Evolutionary conservation across 768 basidiomycete genomes (phyloP).

Genomic region (Boletellus ananiceps): DNA sequence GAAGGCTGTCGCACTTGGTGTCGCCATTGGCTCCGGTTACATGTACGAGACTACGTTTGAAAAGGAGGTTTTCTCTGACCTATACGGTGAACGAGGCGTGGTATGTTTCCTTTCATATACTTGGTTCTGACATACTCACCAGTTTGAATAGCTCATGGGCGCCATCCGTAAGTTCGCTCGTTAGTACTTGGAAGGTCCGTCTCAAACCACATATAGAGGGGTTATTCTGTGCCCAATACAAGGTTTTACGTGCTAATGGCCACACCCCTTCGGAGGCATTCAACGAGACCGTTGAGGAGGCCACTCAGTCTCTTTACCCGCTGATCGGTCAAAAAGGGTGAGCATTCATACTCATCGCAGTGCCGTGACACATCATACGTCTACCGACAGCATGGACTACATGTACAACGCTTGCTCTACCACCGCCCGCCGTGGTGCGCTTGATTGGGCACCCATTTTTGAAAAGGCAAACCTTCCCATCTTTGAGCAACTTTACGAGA

Average conservation of each 20-base stretch:
- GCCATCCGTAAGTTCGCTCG: constrained; percentile 68
- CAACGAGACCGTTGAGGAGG: constrained; percentile 99
- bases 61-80: constrained; percentile 99
- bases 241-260: constrained; percentile 93
- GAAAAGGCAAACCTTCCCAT: constrained; percentile 92
- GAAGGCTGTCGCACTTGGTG: constrained; percentile 92
- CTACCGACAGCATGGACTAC: constrained; percentile 81
- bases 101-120: constrained; percentile 45
- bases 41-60: constrained; percentile 98
- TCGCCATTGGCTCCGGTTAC: constrained; percentile 95
- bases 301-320: constrained; percentile 98
- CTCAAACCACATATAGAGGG: constrained; percentile 57
- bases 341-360: constrained; percentile 17
- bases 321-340: constrained; percentile 93
- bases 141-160: constrained; percentile 75
- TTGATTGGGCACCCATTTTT: constrained; percentile 98
- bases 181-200: neutral
- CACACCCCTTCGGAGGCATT: constrained; percentile 98
- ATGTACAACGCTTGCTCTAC: constrained; percentile 99
- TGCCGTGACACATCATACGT: neutral
- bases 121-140: constrained; percentile 5
- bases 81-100: constrained; percentile 99
- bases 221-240: constrained; percentile 98
- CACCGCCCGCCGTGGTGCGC: constrained; percentile 96
- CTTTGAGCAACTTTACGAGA: constrained; percentile 93